Conservation (phyloP, 306 rosid genomes). For the Sicyos edulis region DNA sequence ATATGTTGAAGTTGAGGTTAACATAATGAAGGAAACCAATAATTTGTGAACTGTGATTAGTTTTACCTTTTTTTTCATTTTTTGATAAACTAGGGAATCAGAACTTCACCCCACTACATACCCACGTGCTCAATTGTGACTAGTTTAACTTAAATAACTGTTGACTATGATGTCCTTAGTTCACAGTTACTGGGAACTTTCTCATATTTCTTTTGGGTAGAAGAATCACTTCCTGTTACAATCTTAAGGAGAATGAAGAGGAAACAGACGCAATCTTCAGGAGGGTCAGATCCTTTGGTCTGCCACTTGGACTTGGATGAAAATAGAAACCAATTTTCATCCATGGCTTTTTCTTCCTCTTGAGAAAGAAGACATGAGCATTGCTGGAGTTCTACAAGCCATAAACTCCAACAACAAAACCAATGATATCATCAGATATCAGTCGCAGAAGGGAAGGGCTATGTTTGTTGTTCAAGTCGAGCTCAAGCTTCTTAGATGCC, state of each 20-base stretch:
- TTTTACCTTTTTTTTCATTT: too few species aligned
- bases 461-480: slow-evolving; percentile 3
- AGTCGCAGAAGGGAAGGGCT: not conserved
- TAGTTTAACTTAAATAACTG: not conserved
- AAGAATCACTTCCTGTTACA: not conserved
- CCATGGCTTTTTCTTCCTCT: not conserved
- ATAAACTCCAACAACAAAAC: not conserved
- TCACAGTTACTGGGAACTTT: not conserved
- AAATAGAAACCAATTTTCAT: not conserved
- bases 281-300: not conserved
- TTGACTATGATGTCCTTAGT: not conserved
- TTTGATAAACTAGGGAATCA: too few species aligned
- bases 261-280: not conserved
- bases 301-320: not conserved
- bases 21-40: not conserved
- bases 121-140: not conserved
- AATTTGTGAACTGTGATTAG: slow-evolving; percentile 10
- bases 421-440: not conserved
- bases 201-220: not conserved
- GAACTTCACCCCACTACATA: too few species aligned
- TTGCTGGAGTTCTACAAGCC: not conserved
- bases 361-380: not conserved
- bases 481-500: not conserved
- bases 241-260: not conserved
- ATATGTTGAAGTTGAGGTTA: not conserved